Evolutionary conservation across 2,329 filamentous ascomycete species (phyloP).

Genomic region (Zymoseptoria pseudotritici): DNA sequence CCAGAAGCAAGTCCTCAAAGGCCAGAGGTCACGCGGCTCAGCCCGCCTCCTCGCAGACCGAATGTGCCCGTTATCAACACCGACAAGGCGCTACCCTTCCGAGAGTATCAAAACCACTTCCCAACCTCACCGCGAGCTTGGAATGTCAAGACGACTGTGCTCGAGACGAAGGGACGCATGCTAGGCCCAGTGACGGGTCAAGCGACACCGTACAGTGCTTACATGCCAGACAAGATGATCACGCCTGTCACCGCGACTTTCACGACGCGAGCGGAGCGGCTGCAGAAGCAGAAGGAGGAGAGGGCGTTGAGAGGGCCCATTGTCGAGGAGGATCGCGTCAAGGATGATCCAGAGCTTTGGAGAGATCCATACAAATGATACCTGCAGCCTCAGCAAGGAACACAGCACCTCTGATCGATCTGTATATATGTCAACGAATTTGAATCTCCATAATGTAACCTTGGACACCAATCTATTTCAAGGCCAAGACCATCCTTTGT

Average conservation of each 20-base stretch:
- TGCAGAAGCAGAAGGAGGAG: slow-evolving; percentile 57
- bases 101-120: slow-evolving; percentile 3
- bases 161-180: slow-evolving; percentile 29
- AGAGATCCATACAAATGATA: slow-evolving; percentile 13
- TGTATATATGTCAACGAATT: background rate
- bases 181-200: slow-evolving; percentile 38
- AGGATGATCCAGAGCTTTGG: slow-evolving; percentile 58
- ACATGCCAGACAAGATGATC: slow-evolving; percentile 69
- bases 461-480: too few relatives aligned
- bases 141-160: slow-evolving; percentile 36
- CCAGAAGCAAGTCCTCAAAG: background rate
- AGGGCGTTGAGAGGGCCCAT: slow-evolving; percentile 49
- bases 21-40: background rate
- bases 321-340: slow-evolving; percentile 53
- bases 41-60: background rate
- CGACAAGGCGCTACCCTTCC: slow-evolving; percentile 9
- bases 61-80: slow-evolving; percentile 3
- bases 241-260: slow-evolving; percentile 71
- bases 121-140: slow-evolving; percentile 16
- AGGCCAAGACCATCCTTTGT: background rate
- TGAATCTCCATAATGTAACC: background rate
- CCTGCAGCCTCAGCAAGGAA: background rate
- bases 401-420: background rate
- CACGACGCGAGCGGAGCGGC: slow-evolving; percentile 61
- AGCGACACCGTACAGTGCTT: slow-evolving; percentile 67